phyloP scores from a whole-genome alignment of 805 yeast species.

The Yarrowia deformans region DNA sequence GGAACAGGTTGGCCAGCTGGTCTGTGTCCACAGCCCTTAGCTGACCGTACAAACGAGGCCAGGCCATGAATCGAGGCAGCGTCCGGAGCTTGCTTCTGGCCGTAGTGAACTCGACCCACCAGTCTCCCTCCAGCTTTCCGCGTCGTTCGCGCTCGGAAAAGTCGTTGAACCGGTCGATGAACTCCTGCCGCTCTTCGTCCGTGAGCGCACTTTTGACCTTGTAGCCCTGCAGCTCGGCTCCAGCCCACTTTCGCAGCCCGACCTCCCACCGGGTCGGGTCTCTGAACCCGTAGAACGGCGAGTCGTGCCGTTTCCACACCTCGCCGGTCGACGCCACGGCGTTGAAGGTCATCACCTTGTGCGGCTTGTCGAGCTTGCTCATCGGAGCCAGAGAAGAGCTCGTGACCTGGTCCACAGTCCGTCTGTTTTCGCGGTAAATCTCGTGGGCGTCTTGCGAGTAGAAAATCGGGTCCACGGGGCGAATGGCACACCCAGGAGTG shows the following conservation, averaged over 20 bases:
- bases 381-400: no score
- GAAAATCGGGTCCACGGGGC: conserved; percentile 1
- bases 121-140: neutral
- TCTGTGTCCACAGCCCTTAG: neutral
- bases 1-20: neutral
- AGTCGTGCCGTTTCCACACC: neutral
- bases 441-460: neutral
- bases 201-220: no score
- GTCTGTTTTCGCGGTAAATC: neutral
- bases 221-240: no score
- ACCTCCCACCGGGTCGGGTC: neutral
- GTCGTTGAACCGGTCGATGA: neutral
- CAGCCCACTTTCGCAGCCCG: neutral
- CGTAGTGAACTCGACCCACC: neutral
- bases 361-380: neutral
- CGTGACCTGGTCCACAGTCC: no score
- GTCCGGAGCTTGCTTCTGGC: no score
- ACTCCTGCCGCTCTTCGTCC: no score
- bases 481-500: neutral
- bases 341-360: neutral
- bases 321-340: neutral
- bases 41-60: no score
- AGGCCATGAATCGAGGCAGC: no score
- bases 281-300: neutral
- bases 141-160: neutral